Conservation (phyloP, 1,284 basidiomycete genomes). For the Quambalaria eucalypti region DNA sequence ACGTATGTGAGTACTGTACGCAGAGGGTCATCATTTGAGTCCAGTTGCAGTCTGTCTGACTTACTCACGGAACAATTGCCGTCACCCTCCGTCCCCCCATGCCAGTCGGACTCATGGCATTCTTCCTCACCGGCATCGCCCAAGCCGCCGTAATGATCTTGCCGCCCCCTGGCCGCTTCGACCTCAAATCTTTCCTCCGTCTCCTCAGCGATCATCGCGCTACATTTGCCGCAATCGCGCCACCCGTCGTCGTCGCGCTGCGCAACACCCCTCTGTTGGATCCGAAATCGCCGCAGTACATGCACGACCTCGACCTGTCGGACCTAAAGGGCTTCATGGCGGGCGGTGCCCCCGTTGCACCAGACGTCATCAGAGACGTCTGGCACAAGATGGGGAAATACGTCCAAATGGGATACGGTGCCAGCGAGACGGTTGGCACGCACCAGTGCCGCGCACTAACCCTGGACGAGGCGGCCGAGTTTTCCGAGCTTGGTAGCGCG, state of each 20-base stretch:
- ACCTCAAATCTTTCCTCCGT: constrained; percentile 43
- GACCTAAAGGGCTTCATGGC: constrained; percentile 44
- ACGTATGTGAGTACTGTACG: constrained; percentile 28
- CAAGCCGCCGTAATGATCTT: constrained; percentile 46
- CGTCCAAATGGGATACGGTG: constrained; percentile 39
- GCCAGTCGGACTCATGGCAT: constrained; percentile 23
- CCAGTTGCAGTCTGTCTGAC: not conserved
- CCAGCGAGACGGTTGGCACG: constrained; percentile 25
- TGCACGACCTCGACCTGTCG: constrained; percentile 38
- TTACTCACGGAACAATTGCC: too few species aligned
- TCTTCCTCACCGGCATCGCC: constrained; percentile 36
- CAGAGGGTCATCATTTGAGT: not conserved
- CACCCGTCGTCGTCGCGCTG: constrained; percentile 48
- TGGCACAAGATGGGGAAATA: constrained; percentile 45
- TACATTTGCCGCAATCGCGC: constrained; percentile 48
- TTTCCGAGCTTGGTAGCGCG: constrained; percentile 25
- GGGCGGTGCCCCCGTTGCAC: constrained; percentile 47
- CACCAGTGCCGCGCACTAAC: constrained; percentile 13
- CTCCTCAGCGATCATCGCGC: constrained; percentile 41
- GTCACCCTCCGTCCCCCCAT: too few species aligned
- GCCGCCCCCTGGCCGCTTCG: constrained; percentile 37
- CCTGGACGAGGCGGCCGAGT: constrained; percentile 11
- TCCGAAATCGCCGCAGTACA: constrained; percentile 7
- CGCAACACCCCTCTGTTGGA: constrained; percentile 42
- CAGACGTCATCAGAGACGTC: constrained; percentile 44